Conservation (phyloP, 2,329 filamentous ascomycete species). For the Rhynchosporium agropyri region DNA sequence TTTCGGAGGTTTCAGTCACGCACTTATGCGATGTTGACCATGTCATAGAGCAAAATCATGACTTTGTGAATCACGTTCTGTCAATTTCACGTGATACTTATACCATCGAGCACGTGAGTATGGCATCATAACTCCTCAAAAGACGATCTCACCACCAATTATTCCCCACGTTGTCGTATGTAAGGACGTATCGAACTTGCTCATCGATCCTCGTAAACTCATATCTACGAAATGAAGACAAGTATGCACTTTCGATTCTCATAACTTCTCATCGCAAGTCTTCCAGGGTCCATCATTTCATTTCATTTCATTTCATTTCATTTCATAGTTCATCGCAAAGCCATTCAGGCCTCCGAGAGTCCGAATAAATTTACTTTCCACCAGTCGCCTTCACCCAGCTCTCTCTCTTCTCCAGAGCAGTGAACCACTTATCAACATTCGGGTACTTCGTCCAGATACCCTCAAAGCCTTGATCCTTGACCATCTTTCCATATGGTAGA, state of each 20-base stretch:
- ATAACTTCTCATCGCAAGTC: too few relatives aligned
- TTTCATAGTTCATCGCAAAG: too few relatives aligned
- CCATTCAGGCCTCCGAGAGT: too few relatives aligned
- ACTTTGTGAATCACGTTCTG: too few relatives aligned
- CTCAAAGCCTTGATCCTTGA: slow-evolving; percentile 26
- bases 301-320: too few relatives aligned
- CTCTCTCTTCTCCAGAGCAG: slow-evolving; percentile 29
- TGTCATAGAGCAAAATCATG: too few relatives aligned
- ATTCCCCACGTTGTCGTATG: not conserved
- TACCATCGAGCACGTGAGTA: not conserved
- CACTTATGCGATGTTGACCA: too few relatives aligned
- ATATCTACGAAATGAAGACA: not conserved
- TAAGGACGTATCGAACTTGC: not conserved
- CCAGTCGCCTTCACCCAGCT: slow-evolving; percentile 30
- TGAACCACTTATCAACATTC: slow-evolving; percentile 33
- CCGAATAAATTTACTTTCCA: not conserved
- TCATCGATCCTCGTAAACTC: not conserved
- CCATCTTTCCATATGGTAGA: slow-evolving; percentile 32
- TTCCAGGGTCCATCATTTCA: too few relatives aligned
- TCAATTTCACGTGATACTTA: not conserved
- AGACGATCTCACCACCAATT: not conserved
- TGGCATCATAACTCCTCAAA: slow-evolving; percentile 6
- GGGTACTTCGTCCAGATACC: slow-evolving; percentile 31
- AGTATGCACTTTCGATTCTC: not conserved
- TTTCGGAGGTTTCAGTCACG: too few relatives aligned